phyloP scores from a whole-genome alignment of 805 yeast genomes.

The Candida peoriensis region DNA sequence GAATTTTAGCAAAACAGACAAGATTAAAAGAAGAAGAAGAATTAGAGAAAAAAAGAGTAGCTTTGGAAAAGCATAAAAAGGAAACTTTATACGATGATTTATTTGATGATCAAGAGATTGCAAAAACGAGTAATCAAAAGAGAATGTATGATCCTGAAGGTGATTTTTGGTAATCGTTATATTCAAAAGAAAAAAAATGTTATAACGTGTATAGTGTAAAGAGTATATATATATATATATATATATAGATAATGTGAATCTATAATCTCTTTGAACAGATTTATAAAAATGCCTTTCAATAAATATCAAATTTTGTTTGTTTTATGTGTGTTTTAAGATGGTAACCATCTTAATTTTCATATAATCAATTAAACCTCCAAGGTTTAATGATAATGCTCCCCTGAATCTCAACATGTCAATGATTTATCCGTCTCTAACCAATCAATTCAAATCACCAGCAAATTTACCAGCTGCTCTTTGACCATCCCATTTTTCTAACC shows the following conservation, averaged over 20 bases:
- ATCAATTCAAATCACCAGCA: slow-evolving; percentile 45
- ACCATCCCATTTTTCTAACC: slow-evolving; percentile 86
- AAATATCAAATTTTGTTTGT: no score
- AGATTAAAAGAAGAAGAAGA: slow-evolving; percentile 24
- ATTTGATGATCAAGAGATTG: slow-evolving; percentile 38
- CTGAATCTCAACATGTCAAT: no score
- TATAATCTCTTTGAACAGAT: no score
- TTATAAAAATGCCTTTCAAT: no score
- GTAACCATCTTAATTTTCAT: no score
- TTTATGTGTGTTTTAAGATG: no score
- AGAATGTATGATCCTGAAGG: slow-evolving; percentile 52
- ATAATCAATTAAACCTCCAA: no score
- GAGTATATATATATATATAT: no score
- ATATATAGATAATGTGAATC: no score
- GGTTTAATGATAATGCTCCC: no score
- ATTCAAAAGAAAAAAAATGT: background rate
- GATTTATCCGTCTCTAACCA: no score
- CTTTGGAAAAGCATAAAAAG: slow-evolving; percentile 35
- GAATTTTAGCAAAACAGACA: slow-evolving; percentile 21
- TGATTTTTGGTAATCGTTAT: slow-evolving; percentile 42
- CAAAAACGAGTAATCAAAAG: slow-evolving; percentile 40
- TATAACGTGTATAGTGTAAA: no score
- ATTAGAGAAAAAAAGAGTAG: slow-evolving; percentile 32
- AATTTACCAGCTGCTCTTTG: slow-evolving; percentile 66
- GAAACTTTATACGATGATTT: slow-evolving; percentile 43